Percentiles rank a stretch among this genome's conserved stretches.
Conservation (phyloP, 176 grass and related monocot genomes). For the Bonia amplexicaulis region DNA sequence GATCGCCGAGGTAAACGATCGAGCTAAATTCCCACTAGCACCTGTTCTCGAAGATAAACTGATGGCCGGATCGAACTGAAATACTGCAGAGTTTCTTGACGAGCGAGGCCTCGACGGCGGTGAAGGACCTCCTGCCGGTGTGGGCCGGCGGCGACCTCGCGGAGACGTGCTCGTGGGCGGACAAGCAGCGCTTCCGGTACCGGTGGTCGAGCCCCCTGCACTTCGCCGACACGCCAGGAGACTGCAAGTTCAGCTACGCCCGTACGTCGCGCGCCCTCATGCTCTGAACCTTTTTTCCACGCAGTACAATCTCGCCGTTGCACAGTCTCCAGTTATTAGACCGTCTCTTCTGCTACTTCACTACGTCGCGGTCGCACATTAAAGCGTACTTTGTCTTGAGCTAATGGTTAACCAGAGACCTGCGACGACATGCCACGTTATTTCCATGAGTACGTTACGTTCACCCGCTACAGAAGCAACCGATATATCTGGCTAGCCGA, state of each 20-base stretch:
- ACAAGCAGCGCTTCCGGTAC: conserved; percentile 45
- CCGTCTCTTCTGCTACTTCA: background rate
- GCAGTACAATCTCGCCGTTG: background rate
- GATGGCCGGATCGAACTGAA: background rate
- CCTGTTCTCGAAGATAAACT: background rate
- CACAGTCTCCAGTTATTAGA: background rate
- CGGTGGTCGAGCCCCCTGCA: conserved; percentile 60
- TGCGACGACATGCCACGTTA: background rate
- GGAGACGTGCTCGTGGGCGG: conserved; percentile 60
- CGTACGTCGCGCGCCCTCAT: conserved; percentile 17
- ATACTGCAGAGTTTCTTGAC: conserved; percentile 48
- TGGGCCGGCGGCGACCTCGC: conserved; percentile 54
- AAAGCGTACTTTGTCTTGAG: background rate
- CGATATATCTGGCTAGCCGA: background rate
- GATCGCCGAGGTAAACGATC: conserved; percentile 48
- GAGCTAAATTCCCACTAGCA: background rate
- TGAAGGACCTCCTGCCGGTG: conserved; percentile 45
- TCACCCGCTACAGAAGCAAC: conserved; percentile 16
- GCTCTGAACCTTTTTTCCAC: background rate
- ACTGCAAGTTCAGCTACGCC: conserved; percentile 56
- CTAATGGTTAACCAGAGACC: background rate
- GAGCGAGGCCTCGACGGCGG: conserved; percentile 28
- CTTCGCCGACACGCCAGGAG: conserved; percentile 50
- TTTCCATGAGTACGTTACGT: background rate
- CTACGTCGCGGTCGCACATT: background rate